These are phyloP conservation scores for Aphanomyces cochlioides DNA, from an alignment of 352 stramenopile genomes.

Conservation along the genomic window DNA sequence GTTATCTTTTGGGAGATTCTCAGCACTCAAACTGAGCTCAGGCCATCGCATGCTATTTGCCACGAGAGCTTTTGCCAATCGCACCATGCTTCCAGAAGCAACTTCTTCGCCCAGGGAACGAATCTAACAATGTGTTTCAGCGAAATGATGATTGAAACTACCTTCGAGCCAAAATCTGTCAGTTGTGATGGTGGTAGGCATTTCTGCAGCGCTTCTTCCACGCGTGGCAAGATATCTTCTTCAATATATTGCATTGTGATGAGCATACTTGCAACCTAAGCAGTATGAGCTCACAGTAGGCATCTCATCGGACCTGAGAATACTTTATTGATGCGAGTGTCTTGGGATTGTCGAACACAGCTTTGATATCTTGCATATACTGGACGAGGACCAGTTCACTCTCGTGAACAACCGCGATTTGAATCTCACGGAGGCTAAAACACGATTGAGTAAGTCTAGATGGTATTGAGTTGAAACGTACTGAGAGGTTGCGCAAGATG, in stretches of 20 bases:
- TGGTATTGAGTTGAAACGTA: slow-evolving; percentile 34
- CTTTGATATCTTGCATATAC: slow-evolving; percentile 30
- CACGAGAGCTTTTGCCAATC: slow-evolving; percentile 17
- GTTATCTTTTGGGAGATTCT: slow-evolving; percentile 5
- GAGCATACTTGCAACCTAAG: slow-evolving; percentile 22
- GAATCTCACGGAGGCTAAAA: slow-evolving; percentile 13
- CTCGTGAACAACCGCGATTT: slow-evolving; percentile 12
- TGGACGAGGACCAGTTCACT: slow-evolving; percentile 23
- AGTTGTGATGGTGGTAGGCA: slow-evolving; percentile 8
- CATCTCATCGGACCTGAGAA: slow-evolving; percentile 7
- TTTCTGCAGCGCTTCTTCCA: background rate
- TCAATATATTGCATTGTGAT: slow-evolving; percentile 27
- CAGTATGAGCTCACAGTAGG: background rate
- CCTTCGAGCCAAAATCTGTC: slow-evolving; percentile 22
- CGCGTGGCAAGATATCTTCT: background rate
- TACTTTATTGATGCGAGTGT: slow-evolving; percentile 24
- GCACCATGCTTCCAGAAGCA: background rate
- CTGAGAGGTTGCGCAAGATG: slow-evolving; percentile 73
- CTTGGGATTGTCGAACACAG: slow-evolving; percentile 25
- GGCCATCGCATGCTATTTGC: slow-evolving; percentile 26
- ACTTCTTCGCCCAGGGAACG: slow-evolving; percentile 5
- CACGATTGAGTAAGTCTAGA: background rate
- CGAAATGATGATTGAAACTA: slow-evolving; percentile 7
- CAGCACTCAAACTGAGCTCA: slow-evolving; percentile 10
- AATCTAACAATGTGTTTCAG: background rate